Evolutionary conservation across 2,329 filamentous ascomycete genomes (phyloP), one percentile per base, ranked within the genome.

Genomic region (Phoma sp.): DNA sequence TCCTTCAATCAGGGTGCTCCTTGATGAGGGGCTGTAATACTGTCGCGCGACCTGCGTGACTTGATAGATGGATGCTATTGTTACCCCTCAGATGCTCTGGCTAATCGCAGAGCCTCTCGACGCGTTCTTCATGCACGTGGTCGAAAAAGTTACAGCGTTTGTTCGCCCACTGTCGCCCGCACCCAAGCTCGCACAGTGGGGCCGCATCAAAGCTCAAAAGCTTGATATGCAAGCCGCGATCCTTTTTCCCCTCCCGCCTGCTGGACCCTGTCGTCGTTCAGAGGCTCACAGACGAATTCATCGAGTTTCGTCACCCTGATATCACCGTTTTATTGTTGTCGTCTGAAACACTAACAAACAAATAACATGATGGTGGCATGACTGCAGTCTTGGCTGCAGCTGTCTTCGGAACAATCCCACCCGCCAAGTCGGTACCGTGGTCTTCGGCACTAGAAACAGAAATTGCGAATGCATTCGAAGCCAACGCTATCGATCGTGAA

Each of bases 41-140:
- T 43, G 52, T 38, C 42, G 52, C 52, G 47, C 52, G 37, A 55
- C 46, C 25, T 55, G 41, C 52, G 41, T 50, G 52, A 42, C 41
- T 45, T 49, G 41, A 46, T 40, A 37, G 46, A 36, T 24, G 8
- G 7, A 36, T 41, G 41, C 14, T 49, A 7, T 25, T 40, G 23
- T 47, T 45, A 49, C 45, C 51, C 52, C 40, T 46, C 42, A 47
- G 29, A 39, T 36, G 8, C 36, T 24, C 35, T 46, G 27, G 29
- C 37, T 38, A 45, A 43, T 24, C 25, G 27, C 43, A 22, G 42
- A 41, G 24, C 22, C 50, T 50, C 49, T 58, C 37, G 45, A 30
- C 30, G 41, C 41, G 44, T 47, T 29, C 46, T 43, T 41, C 32
- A 38, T 38, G 53, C 58, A 63, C 62, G 58, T 62, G 55, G 53